Base-by-base conservation (phyloP, 2,329 filamentous ascomycete genomes). In the Coniochaeta hoffmannii region DNA sequence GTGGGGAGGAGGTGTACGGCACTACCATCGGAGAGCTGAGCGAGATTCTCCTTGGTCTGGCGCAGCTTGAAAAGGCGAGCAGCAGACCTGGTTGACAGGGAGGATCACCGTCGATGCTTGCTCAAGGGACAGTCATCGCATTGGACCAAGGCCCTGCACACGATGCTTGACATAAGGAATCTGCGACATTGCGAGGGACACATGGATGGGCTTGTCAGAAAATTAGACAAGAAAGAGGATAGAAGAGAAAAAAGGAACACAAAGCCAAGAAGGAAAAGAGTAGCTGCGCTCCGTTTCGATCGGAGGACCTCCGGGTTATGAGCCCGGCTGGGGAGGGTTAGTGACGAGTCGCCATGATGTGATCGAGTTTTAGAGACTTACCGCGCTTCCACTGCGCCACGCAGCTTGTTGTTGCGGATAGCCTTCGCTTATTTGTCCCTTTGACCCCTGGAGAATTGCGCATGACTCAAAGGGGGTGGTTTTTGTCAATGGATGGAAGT, bases 251-350 rank as follows among this genome's bases (percentile, higher is more conserved):
- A 38, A 44, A 44, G 44, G 46, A 54, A 56, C 52, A 53, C 56
- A 11, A 54, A 60, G 12, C 7, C 30, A 6, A 46, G 7, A 22
- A 46, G 24, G 24, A 24, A 59, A 56, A 38, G 53, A 22, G 22
- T 65, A 65, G 63, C 63, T 62, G 59, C 60, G 59, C 60, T 58
- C 61, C 55, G 62, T 64, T 58, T 64, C 62, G 62, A 64, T 65
- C 62, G 59, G 62, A 60, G 61, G 63, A 63, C 63, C 60, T 66
- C 63, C 62, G 63, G 62, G 63, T 65, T 65, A 66, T 66, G 64
- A 66, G 64, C 64, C 63, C 64, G 64, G 63, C 46, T 50, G 46
- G 14, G 15, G 24, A n/a, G 24, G n/a, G 26, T 50, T 32, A 50
- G 46, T 50, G 8, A 50, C 19, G 46, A 9, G 24, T 17, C 9